Evolutionary conservation across 495 filamentous ascomycete genomes (phyloP).

Genomic region (Xylaria sp.): DNA sequence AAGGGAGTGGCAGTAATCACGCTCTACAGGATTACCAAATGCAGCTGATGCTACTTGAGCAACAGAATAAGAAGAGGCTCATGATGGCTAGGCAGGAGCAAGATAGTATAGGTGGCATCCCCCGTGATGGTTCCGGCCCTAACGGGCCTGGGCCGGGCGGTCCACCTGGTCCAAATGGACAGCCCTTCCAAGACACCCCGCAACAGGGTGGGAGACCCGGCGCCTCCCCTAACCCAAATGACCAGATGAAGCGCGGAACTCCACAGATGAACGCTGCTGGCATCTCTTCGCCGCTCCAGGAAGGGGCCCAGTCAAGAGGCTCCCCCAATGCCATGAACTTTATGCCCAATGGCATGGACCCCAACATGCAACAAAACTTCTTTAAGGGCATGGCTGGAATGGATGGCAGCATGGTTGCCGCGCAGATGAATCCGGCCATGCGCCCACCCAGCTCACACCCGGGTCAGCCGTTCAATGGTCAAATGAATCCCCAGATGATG

Average conservation of each 20-base stretch:
- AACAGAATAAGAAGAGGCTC: conserved; percentile 96
- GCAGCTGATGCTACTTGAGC: conserved; percentile 98
- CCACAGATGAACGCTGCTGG: conserved; percentile 84
- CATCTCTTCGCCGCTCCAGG: conserved; percentile 84
- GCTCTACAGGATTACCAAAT: conserved; percentile 99
- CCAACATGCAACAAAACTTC: conserved; percentile 59
- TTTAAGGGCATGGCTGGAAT: conserved; percentile 59
- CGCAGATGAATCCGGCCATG: conserved; percentile 74
- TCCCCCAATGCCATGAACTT: conserved; percentile 87
- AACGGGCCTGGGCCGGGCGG: conserved; percentile 56
- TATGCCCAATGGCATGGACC: conserved; percentile 69
- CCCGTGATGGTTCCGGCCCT: conserved; percentile 56
- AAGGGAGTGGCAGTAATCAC: conserved; percentile 76
- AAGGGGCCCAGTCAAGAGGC: conserved; percentile 74
- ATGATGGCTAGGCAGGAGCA: conserved; percentile 98
- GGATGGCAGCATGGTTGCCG: conserved; percentile 61
- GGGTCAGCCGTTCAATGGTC: conserved; percentile 63
- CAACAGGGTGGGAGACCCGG: conserved; percentile 81
- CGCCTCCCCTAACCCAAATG: conserved; percentile 86
- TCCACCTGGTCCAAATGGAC: conserved; percentile 60
- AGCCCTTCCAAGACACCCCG: conserved; percentile 72
- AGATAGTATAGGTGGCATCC: conserved; percentile 67
- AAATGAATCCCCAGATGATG: conserved; percentile 66
- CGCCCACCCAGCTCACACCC: conserved; percentile 88
- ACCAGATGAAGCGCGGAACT: conserved; percentile 87